Evolutionary conservation across 495 filamentous ascomycete genomes (phyloP).

Genomic region (Hypoxylon subgilvum): DNA sequence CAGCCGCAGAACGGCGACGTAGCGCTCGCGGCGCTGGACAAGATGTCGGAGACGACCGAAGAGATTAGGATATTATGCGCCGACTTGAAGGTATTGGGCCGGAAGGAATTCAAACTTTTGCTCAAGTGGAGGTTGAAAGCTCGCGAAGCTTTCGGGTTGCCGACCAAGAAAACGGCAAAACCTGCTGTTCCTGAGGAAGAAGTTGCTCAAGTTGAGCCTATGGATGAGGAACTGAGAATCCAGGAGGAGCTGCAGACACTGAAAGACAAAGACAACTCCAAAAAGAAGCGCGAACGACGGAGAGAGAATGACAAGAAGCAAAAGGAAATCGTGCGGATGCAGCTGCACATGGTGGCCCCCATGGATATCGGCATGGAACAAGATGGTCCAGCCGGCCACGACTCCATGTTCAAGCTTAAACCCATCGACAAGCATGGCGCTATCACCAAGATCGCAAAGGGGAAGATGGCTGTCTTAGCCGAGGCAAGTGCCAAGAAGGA

Average conservation of each 20-base stretch:
- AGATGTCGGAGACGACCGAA: constrained; percentile 88
- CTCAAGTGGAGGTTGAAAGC: constrained; percentile 90
- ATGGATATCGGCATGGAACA: constrained; percentile 97
- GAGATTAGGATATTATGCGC: constrained; percentile 85
- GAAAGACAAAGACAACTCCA: constrained; percentile 73
- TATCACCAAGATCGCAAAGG: constrained; percentile 72
- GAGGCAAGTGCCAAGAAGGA: constrained; percentile 63
- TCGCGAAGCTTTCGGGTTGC: constrained; percentile 88
- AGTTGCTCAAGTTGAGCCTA: constrained; percentile 77
- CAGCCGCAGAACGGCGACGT: constrained; percentile 80
- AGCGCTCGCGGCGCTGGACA: constrained; percentile 81
- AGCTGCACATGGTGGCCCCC: constrained; percentile 94
- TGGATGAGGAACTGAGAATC: constrained; percentile 92
- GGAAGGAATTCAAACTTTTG: constrained; percentile 93
- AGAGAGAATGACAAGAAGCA: constrained; percentile 88
- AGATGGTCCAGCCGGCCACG: constrained; percentile 73
- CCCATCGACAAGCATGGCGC: constrained; percentile 75
- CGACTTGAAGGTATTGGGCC: constrained; percentile 88
- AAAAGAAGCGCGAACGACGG: constrained; percentile 79
- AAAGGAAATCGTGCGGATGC: constrained; percentile 89
- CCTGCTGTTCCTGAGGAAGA: constrained; percentile 68
- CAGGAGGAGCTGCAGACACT: constrained; percentile 84
- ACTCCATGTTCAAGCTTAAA: constrained; percentile 83
- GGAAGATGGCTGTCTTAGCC: constrained; percentile 71
- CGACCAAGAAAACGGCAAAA: constrained; percentile 70